Evolutionary conservation across 331 rosid species (phyloP).

Genomic region (Acacia concinna): DNA sequence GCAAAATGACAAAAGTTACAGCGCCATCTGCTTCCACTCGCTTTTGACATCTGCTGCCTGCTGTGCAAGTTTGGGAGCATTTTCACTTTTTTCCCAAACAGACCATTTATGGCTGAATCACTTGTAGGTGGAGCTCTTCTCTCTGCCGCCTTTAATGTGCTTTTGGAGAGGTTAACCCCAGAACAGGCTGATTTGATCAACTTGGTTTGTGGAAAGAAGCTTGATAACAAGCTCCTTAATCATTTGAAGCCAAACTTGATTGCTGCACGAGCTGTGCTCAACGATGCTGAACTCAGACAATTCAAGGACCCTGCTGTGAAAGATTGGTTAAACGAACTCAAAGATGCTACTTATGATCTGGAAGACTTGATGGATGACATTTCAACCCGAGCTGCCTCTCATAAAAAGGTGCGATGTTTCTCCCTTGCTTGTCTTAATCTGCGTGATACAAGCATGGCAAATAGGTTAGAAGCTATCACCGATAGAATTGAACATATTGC

Average conservation of each 20-base stretch:
- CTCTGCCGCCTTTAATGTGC: background rate
- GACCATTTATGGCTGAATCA: background rate
- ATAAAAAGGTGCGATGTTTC: background rate
- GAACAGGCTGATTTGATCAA: background rate
- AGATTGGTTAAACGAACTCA: background rate
- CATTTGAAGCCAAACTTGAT: background rate
- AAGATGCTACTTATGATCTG: background rate
- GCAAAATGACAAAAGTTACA: too few relatives aligned
- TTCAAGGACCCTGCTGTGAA: background rate
- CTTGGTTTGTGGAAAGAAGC: background rate
- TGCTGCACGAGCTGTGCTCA: background rate
- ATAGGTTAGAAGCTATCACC: background rate
- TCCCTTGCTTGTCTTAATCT: background rate
- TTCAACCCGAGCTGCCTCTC: background rate
- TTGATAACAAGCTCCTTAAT: fast-evolving
- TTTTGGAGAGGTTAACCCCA: conserved; percentile 2
- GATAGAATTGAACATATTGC: background rate
- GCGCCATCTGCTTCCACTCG: too few relatives aligned
- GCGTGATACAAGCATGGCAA: background rate
- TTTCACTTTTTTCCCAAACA: background rate
- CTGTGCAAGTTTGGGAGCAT: background rate
- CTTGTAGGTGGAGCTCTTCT: background rate
- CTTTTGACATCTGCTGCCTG: too few relatives aligned
- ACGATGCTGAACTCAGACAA: conserved; percentile 20
- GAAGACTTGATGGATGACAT: background rate